A percentile compares a stretch with the other conserved stretches of the same genome.
These are phyloP conservation scores for Hypoxylon rickii DNA, from an alignment of 495 filamentous ascomycete species.

Conservation along the genomic window DNA sequence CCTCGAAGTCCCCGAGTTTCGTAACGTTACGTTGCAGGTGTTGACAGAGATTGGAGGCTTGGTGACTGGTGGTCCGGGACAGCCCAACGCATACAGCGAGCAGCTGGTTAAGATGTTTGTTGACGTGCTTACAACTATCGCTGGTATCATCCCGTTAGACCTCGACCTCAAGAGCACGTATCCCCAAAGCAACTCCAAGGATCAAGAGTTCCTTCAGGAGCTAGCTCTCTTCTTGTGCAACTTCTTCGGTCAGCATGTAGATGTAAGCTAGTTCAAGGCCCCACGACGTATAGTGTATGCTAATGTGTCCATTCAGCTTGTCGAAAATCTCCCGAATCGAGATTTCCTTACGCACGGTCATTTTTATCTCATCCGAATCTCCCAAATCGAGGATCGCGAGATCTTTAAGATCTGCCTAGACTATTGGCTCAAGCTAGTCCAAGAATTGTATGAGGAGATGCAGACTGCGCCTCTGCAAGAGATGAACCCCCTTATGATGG, in stretches of 20 bases:
- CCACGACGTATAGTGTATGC: conserved; percentile 7
- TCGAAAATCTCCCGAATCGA: conserved; percentile 92
- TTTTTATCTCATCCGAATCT: conserved; percentile 97
- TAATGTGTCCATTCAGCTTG: conserved; percentile 62
- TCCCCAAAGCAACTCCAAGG: conserved; percentile 82
- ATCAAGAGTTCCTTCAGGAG: conserved; percentile 98
- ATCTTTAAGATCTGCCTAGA: conserved; percentile 99
- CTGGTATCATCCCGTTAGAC: conserved; percentile 85
- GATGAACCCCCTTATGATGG: conserved; percentile 78
- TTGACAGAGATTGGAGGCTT: conserved; percentile 96
- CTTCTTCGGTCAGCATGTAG: conserved; percentile 91
- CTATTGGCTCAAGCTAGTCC: conserved; percentile 99
- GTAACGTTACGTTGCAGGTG: conserved; percentile 95
- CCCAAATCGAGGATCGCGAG: conserved; percentile 96
- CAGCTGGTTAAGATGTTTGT: conserved; percentile 97
- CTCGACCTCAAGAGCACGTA: conserved; percentile 90
- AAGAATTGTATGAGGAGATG: conserved; percentile 99
- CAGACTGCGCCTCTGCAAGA: conserved; percentile 90
- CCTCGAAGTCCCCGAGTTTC: conserved; percentile 87
- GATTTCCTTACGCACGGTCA: conserved; percentile 95
- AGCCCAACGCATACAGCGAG: conserved; percentile 81
- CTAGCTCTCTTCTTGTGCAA: conserved; percentile 93
- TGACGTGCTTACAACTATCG: conserved; percentile 84
- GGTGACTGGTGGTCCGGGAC: conserved; percentile 67
- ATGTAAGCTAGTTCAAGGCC: conserved; percentile 61